Percentiles rank a stretch among this genome's conserved stretches.
Conservation (phyloP, 148 eudicot genomes). For the Nepenthes gracilis region DNA sequence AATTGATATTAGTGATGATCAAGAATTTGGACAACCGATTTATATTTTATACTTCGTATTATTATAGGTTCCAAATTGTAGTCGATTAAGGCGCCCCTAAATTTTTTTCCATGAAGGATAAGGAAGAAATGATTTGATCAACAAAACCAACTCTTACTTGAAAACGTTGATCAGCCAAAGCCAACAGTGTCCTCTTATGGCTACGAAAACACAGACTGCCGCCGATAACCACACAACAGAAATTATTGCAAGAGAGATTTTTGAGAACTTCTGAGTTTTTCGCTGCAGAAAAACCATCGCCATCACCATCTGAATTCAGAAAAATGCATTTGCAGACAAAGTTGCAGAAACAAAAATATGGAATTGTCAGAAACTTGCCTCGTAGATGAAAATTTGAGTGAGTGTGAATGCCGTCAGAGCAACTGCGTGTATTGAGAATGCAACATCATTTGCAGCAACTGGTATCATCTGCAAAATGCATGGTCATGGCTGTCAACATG, state of each 20-base stretch:
- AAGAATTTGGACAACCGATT: too few relatives aligned
- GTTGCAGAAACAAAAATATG: neutral
- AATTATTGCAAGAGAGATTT: slow-evolving; percentile 39
- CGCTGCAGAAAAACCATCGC: slow-evolving; percentile 28
- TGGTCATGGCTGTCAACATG: too few relatives aligned
- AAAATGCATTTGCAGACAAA: neutral
- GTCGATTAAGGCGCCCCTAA: too few relatives aligned
- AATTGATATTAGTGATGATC: too few relatives aligned
- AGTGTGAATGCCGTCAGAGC: slow-evolving; percentile 59
- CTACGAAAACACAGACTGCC: slow-evolving; percentile 50
- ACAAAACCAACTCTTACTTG: slow-evolving; percentile 36
- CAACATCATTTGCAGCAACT: slow-evolving; percentile 77
- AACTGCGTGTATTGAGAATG: slow-evolving; percentile 69
- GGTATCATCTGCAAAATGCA: slow-evolving; percentile 55
- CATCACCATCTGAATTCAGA: neutral
- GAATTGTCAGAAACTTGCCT: slow-evolving; percentile 1
- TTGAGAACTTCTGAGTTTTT: slow-evolving; percentile 73
- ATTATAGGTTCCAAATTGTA: too few relatives aligned
- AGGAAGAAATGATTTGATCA: too few relatives aligned
- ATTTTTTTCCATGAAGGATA: too few relatives aligned
- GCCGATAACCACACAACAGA: slow-evolving; percentile 50
- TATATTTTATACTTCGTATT: too few relatives aligned
- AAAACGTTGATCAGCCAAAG: slow-evolving; percentile 69
- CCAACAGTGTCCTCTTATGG: slow-evolving; percentile 58
- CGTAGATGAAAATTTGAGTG: slow-evolving; percentile 69